Percentiles rank a stretch among this genome's conserved stretches.
phyloP scores from a whole-genome alignment of 768 basidiomycete species.

The Leucosporidium yakuticum region DNA sequence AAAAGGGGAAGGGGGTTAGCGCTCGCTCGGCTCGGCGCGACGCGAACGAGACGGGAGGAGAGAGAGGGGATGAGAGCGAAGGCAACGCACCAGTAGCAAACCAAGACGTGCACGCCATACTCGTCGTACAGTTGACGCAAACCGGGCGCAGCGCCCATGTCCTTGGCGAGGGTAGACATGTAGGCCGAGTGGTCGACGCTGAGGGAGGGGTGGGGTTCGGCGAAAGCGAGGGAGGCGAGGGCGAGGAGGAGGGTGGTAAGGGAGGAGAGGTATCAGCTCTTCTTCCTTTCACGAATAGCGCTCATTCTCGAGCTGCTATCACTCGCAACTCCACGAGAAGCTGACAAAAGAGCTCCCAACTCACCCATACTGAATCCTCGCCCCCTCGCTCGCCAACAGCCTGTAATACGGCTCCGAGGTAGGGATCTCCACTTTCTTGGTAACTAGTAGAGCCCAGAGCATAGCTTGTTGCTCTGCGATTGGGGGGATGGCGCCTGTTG shows the following conservation, averaged over 20 bases:
- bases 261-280: conserved; percentile 51
- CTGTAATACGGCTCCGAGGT: conserved; percentile 53
- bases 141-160: conserved; percentile 55
- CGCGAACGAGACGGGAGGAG: too few species aligned
- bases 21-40: too few species aligned
- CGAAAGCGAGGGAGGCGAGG: too few species aligned
- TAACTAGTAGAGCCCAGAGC: conserved; percentile 55
- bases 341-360: too few species aligned
- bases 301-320: too few species aligned
- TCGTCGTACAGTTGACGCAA: conserved; percentile 50
- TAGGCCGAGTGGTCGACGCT: conserved; percentile 42
- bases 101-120: conserved; percentile 52
- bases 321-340: too few species aligned
- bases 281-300: conserved; percentile 52
- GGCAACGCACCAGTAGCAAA: conserved; percentile 56
- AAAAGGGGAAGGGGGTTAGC: too few species aligned
- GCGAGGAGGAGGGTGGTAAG: too few species aligned
- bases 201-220: background rate
- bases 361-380: conserved; percentile 46
- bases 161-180: conserved; percentile 55
- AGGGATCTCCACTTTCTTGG: conserved; percentile 48
- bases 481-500: conserved; percentile 35
- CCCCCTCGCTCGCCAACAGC: conserved; percentile 51
- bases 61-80: too few species aligned
- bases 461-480: conserved; percentile 59